Evolutionary conservation across 2,329 filamentous ascomycete species (phyloP), one percentile per base, ranked within the genome.

Genomic region (Gnomoniopsis smithogilvyi): DNA sequence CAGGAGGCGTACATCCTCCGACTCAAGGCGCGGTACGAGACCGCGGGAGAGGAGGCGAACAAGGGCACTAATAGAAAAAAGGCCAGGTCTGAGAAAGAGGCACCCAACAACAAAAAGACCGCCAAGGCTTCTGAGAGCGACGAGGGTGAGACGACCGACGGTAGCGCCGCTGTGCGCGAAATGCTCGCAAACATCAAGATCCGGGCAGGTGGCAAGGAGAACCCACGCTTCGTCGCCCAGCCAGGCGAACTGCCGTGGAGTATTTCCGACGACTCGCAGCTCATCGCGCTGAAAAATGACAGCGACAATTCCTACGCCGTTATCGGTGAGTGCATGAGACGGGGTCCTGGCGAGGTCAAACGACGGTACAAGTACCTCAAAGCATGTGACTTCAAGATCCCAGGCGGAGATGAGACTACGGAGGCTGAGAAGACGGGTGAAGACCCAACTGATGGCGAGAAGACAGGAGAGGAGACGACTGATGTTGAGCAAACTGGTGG

Each of bases 211-310:
- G 58, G 58, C 34, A n/a, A 17, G 17, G 47, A 58, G 21, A n/a
- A 4, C 15, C 36, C 36, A n/a, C 21, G 24, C 43, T 15, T n/a
- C 12, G 2, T 6, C 15, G 21, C n/a, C 43, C 43, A 46, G n/a
- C 15, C 14, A 7, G 24, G 14, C 21, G 30, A 50, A n/a, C 26
- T 19, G 33, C 26, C 41, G 17, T 67, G 64, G 61, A 66, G 62
- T n/a, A 49, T 46, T 10, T 66, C 65, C 6, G 59, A 64, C 46
- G 64, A 67, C 21, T 62, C 62, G 11, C 58, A 60, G 17, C 50
- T 67, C n/a, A 56, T 65, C 14, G 45, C 62, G 14, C 62, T 64
- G 55, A 66, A 65, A 56, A 54, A 62, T 8, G 61, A 60, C 1
- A 58, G 63, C 19, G 51, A 55, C 26, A 24, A 45, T 3, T 55